Percentiles rank a stretch among this genome's conserved stretches.
Conservation (phyloP, 306 rosid genomes). For the Trichosanthes truncata region DNA sequence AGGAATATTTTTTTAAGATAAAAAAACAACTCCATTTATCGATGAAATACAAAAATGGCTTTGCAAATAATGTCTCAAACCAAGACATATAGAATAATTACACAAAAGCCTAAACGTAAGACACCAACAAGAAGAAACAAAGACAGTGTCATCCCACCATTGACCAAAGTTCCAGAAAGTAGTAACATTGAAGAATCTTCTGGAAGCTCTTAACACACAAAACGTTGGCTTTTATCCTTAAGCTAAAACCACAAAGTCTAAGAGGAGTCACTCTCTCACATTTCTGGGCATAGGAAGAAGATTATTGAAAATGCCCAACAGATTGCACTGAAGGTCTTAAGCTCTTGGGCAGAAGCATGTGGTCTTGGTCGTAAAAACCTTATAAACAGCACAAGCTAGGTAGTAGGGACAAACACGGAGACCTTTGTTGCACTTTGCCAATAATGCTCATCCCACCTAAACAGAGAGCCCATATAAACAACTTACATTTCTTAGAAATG, state of each 20-base stretch:
- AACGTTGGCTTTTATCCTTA: not conserved
- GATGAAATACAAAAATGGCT: not conserved
- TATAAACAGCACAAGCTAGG: not conserved
- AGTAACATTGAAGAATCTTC: not conserved
- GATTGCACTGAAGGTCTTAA: not conserved
- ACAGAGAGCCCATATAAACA: not conserved
- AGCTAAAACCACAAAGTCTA: not conserved
- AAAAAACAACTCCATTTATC: not conserved
- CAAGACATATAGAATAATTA: not conserved
- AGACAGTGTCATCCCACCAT: not conserved
- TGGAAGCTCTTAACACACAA: not conserved
- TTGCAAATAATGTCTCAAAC: not conserved
- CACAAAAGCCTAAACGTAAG: not conserved
- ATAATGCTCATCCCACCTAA: not conserved
- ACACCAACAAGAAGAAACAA: not conserved
- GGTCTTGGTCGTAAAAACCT: not conserved
- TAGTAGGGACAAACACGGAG: not conserved
- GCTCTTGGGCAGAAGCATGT: not conserved
- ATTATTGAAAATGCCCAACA: not conserved
- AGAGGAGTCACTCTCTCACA: not conserved
- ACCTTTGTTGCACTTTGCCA: not conserved
- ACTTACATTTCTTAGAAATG: not conserved
- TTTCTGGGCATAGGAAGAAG: too few species aligned
- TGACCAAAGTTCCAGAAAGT: not conserved
- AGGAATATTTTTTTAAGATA: not conserved